Evolutionary conservation across 1,139 yeast genomes (phyloP).

Genomic region (Candida tropicalis): DNA sequence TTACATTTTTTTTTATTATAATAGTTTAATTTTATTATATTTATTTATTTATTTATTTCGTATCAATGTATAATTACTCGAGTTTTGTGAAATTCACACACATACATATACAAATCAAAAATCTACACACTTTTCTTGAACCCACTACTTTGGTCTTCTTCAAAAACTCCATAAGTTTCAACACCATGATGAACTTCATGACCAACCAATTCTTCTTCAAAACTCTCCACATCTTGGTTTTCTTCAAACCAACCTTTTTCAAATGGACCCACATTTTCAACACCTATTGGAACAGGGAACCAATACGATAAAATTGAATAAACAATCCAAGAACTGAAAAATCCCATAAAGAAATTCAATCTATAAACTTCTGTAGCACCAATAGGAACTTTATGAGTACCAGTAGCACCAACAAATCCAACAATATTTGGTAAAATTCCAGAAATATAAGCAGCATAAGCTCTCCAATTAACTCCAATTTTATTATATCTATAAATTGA

Average conservation of each 20-base stretch:
- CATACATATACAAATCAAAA: background rate
- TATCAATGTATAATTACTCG: background rate
- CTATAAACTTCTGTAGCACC: slow-evolving; percentile 78
- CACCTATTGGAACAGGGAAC: slow-evolving; percentile 60
- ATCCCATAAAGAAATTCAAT: slow-evolving; percentile 77
- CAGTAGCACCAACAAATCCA: slow-evolving; percentile 85
- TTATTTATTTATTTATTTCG: background rate
- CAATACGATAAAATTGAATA: slow-evolving; percentile 53
- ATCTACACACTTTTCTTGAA: background rate
- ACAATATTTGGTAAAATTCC: slow-evolving; percentile 84
- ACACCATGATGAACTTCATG: slow-evolving; percentile 30
- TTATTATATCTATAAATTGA: slow-evolving; percentile 61
- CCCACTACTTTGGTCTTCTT: background rate
- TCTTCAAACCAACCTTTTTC: slow-evolving; percentile 69
- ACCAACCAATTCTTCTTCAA: slow-evolving; percentile 51
- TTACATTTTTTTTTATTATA: background rate
- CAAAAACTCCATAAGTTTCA: slow-evolving; percentile 9
- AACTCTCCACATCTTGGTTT: slow-evolving; percentile 61
- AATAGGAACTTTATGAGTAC: slow-evolving; percentile 63
- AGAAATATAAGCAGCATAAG: slow-evolving; percentile 66
- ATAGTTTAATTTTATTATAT: too few relatives aligned
- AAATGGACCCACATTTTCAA: slow-evolving; percentile 52
- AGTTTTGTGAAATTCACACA: too few relatives aligned
- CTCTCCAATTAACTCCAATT: slow-evolving; percentile 81
- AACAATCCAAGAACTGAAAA: slow-evolving; percentile 53